Evolutionary conservation across 768 basidiomycete genomes (phyloP).

Genomic region (Mycena venus): DNA sequence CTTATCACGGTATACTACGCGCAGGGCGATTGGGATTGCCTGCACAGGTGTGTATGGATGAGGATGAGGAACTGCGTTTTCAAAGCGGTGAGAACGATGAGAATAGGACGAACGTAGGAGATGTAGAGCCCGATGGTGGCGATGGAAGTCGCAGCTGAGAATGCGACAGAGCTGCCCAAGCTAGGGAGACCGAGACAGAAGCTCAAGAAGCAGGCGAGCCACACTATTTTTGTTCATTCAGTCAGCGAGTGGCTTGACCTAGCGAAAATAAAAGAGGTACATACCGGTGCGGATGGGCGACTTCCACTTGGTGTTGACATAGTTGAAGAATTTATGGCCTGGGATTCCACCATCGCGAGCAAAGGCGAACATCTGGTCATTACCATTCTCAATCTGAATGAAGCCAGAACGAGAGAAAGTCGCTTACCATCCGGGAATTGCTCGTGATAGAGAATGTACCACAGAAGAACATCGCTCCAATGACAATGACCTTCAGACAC

Average conservation of each 20-base stretch:
- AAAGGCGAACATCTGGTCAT: slow-evolving; percentile 83
- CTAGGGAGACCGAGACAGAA: slow-evolving; percentile 83
- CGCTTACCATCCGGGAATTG: slow-evolving; percentile 74
- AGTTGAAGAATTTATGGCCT: slow-evolving; percentile 74
- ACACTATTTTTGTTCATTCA: slow-evolving; percentile 62
- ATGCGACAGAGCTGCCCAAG: slow-evolving; percentile 80
- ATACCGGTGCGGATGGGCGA: slow-evolving; percentile 79
- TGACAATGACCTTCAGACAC: slow-evolving; percentile 65
- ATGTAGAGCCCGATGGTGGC: slow-evolving; percentile 85
- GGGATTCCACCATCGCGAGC: slow-evolving; percentile 82
- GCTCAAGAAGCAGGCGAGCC: slow-evolving; percentile 83
- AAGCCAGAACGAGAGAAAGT: too few species aligned
- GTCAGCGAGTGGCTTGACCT: background rate
- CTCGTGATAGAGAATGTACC: slow-evolving; percentile 84
- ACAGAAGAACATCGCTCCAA: slow-evolving; percentile 83
- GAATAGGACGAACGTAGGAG: slow-evolving; percentile 69
- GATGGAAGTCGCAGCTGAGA: slow-evolving; percentile 70
- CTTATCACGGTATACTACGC: slow-evolving; percentile 69
- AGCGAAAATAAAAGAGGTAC: background rate
- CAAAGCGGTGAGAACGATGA: background rate
- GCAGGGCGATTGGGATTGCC: slow-evolving; percentile 79
- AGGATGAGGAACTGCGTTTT: background rate
- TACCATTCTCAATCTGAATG: too few species aligned
- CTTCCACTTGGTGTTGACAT: slow-evolving; percentile 69
- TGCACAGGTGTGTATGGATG: too few species aligned